Evolutionary conservation across 352 stramenopile species (phyloP).

Genomic region (Phytophthora colocasiae): DNA sequence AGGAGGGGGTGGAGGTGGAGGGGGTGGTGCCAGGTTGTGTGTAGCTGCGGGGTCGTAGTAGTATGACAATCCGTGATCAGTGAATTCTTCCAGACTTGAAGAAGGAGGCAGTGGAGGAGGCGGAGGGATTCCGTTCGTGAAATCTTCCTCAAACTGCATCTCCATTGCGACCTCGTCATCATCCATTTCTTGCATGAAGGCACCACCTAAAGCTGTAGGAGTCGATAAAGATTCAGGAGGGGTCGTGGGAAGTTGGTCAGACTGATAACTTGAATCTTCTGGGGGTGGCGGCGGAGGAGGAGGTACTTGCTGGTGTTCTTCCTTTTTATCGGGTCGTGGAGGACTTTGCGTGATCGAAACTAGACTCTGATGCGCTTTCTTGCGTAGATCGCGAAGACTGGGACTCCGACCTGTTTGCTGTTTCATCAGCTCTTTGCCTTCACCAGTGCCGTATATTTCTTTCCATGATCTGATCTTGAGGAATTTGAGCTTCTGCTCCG

Average conservation of each 20-base stretch:
- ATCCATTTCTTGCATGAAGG: conserved; percentile 76
- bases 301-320: conserved; percentile 16
- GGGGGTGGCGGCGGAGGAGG: conserved; percentile 12
- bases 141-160: conserved; percentile 29
- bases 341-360: conserved; percentile 25
- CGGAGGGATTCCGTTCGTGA: conserved; percentile 18
- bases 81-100: conserved; percentile 39
- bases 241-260: conserved; percentile 14
- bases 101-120: conserved; percentile 24
- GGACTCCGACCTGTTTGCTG: conserved; percentile 29
- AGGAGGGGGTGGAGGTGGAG: conserved; percentile 21
- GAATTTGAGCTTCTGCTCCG: conserved; percentile 51
- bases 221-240: conserved; percentile 14
- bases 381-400: conserved; percentile 31
- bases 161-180: conserved; percentile 53
- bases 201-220: conserved; percentile 33
- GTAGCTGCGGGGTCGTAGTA: conserved; percentile 51
- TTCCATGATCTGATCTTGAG: conserved; percentile 69
- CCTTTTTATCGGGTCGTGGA: neutral
- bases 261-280: conserved; percentile 5
- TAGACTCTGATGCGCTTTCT: conserved; percentile 33
- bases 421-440: conserved; percentile 62
- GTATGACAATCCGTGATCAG: conserved; percentile 64
- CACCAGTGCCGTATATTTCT: conserved; percentile 67
- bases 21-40: conserved; percentile 28